Conservation (phyloP, 208 protist species). For the Zelonia costaricensis region DNA sequence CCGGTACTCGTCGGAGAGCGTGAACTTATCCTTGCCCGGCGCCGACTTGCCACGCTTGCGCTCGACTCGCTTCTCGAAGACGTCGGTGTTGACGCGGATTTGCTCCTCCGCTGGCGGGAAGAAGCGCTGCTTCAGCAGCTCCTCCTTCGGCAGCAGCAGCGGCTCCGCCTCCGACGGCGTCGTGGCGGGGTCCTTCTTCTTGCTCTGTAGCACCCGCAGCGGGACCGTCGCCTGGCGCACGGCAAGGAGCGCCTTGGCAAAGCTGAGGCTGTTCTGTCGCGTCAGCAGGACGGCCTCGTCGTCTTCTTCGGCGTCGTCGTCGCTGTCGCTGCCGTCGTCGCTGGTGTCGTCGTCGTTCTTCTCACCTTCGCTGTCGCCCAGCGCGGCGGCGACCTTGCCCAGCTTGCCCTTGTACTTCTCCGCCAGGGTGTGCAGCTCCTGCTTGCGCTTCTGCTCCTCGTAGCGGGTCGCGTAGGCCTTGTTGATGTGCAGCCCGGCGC, state of each 20-base stretch:
- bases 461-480: slow-evolving; percentile 79
- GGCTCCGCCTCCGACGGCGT: background rate
- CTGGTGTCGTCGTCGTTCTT: slow-evolving; percentile 15
- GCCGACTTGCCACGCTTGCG: slow-evolving; percentile 12
- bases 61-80: slow-evolving; percentile 45
- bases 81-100: slow-evolving; percentile 55
- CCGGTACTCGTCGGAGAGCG: slow-evolving; percentile 81
- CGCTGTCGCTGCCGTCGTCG: slow-evolving; percentile 42
- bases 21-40: slow-evolving; percentile 40
- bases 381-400: slow-evolving; percentile 12
- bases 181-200: slow-evolving; percentile 10
- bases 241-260: slow-evolving; percentile 79
- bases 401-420: slow-evolving; percentile 81
- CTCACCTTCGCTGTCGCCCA: slow-evolving; percentile 1
- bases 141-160: slow-evolving; percentile 28
- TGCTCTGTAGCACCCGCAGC: background rate
- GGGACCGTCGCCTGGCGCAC: slow-evolving; percentile 66
- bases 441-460: slow-evolving; percentile 87
- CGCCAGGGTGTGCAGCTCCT: slow-evolving; percentile 85
- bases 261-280: slow-evolving; percentile 73
- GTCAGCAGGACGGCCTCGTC: slow-evolving; percentile 85
- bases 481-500: slow-evolving; percentile 64
- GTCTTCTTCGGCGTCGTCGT: slow-evolving; percentile 81
- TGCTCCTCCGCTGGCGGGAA: slow-evolving; percentile 80
- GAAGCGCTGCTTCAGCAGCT: slow-evolving; percentile 45